These are phyloP conservation scores for Alternaria arbusti DNA, from an alignment of 2,329 filamentous ascomycete species.

Conservation along the genomic window DNA sequence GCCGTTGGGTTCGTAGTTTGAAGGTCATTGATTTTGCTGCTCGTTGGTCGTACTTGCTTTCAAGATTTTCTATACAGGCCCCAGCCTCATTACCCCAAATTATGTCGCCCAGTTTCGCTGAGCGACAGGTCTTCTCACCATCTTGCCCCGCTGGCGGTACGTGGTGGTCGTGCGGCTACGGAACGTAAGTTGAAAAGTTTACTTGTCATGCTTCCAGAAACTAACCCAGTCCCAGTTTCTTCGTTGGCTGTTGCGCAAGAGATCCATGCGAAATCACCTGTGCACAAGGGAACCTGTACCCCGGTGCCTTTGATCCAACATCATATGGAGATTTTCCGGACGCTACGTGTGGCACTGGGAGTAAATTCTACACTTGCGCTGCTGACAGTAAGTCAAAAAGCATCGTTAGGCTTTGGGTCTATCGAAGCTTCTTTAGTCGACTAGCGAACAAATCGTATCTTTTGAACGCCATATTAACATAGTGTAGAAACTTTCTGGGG, in stretches of 20 bases:
- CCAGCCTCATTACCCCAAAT: not conserved
- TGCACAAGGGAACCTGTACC: slow-evolving; percentile 35
- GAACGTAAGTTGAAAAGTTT: slow-evolving; percentile 11
- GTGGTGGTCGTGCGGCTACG: slow-evolving; percentile 46
- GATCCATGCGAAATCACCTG: slow-evolving; percentile 47
- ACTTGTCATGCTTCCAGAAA: too few relatives aligned
- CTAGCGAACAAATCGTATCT: not conserved
- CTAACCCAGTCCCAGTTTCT: slow-evolving; percentile 23
- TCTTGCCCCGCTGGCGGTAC: slow-evolving; percentile 43
- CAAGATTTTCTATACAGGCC: not conserved
- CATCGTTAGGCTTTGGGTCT: not conserved
- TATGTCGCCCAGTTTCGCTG: slow-evolving; percentile 7
- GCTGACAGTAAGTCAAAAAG: slow-evolving; percentile 5
- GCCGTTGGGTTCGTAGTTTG: not conserved
- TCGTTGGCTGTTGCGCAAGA: slow-evolving; percentile 48
- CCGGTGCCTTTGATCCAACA: slow-evolving; percentile 41
- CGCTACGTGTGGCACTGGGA: slow-evolving; percentile 36
- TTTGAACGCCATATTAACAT: not conserved
- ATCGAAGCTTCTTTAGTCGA: not conserved
- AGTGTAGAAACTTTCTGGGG: slow-evolving; percentile 41
- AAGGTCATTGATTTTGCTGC: not conserved
- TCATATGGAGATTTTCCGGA: slow-evolving; percentile 39
- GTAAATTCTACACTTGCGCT: slow-evolving; percentile 47
- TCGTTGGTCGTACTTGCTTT: not conserved
- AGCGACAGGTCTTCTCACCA: slow-evolving; percentile 32